A percentile compares a stretch with the other conserved stretches of the same genome.
phyloP scores from a whole-genome alignment of 176 grass and related monocot species.

The Triticum dicoccoides region DNA sequence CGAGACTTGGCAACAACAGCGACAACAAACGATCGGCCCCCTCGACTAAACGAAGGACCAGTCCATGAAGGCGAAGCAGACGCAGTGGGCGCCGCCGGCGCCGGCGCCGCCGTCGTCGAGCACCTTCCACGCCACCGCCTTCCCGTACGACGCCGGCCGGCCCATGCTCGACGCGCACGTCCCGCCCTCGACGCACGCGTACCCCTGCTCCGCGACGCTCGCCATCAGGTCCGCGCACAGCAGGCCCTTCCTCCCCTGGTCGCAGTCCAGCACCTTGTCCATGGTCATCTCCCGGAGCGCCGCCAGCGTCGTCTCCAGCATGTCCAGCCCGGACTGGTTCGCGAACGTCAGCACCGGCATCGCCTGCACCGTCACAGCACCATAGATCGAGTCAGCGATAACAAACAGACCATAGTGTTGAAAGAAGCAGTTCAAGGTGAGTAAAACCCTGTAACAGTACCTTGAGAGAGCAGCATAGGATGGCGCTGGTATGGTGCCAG shows the following conservation, averaged over 20 bases:
- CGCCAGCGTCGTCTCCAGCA: conserved; percentile 80
- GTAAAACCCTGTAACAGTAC: conserved; percentile 16
- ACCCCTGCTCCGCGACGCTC: conserved; percentile 69
- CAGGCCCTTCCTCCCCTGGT: conserved; percentile 60
- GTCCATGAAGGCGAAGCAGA: conserved; percentile 83
- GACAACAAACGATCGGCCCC: background rate
- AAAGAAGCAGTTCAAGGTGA: background rate
- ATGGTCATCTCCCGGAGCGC: conserved; percentile 70
- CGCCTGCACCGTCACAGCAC: conserved; percentile 31
- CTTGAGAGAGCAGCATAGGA: conserved; percentile 90
- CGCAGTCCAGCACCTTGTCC: conserved; percentile 59
- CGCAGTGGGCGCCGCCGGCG: conserved; percentile 46
- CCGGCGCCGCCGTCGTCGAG: conserved; percentile 42
- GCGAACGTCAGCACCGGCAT: conserved; percentile 72
- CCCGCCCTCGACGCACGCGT: conserved; percentile 63
- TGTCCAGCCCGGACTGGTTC: conserved; percentile 89
- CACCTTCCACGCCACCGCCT: conserved; percentile 82
- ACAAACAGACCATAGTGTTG: background rate
- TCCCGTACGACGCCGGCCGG: conserved; percentile 73
- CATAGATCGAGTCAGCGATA: too few species aligned
- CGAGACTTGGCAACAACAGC: background rate
- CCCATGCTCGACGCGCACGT: conserved; percentile 67
- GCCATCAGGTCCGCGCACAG: conserved; percentile 67
- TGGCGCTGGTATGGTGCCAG: conserved; percentile 68
- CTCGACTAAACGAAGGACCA: conserved; percentile 63